Evolutionary conservation across 352 stramenopile genomes (phyloP).

Genomic region (Phytophthora pinifolia): DNA sequence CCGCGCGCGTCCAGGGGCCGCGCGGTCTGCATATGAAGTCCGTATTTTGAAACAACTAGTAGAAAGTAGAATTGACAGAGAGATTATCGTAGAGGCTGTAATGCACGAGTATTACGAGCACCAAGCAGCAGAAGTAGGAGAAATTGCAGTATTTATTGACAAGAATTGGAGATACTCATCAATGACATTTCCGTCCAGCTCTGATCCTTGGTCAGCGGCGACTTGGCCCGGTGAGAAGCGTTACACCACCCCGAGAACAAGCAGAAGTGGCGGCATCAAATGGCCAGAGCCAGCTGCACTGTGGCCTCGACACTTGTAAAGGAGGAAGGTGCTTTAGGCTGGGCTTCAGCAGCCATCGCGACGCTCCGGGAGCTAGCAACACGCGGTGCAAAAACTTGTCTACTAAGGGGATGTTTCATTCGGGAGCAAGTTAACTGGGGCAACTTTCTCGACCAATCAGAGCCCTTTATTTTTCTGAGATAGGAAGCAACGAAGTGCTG

Average conservation of each 20-base stretch:
- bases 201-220: conserved; percentile 2
- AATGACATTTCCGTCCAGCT: conserved; percentile 1
- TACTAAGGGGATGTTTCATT: too few species aligned
- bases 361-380: too few species aligned
- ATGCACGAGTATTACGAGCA: conserved; percentile 20
- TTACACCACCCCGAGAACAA: conserved; percentile 2
- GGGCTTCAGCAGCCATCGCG: too few species aligned
- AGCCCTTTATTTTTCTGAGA: too few species aligned
- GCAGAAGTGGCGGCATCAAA: conserved; percentile 1
- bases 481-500: too few species aligned
- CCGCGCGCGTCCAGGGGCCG: not conserved
- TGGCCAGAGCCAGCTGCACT: too few species aligned
- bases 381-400: too few species aligned
- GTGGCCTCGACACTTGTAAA: too few species aligned
- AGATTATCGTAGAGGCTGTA: conserved; percentile 34
- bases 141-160: conserved; percentile 26
- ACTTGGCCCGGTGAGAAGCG: conserved; percentile 3
- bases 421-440: too few species aligned
- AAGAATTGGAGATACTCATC: conserved; percentile 8
- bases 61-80: conserved; percentile 24
- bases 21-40: conserved; percentile 28
- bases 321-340: too few species aligned
- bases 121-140: not conserved
- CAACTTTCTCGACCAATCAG: too few species aligned
- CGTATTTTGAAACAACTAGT: conserved; percentile 40